Percentiles rank a stretch among this genome's conserved stretches.
These are phyloP conservation scores for Spizellomyces sp. DNA, from an alignment of 192 early-diverging fungal genomes.

Conservation along the genomic window DNA sequence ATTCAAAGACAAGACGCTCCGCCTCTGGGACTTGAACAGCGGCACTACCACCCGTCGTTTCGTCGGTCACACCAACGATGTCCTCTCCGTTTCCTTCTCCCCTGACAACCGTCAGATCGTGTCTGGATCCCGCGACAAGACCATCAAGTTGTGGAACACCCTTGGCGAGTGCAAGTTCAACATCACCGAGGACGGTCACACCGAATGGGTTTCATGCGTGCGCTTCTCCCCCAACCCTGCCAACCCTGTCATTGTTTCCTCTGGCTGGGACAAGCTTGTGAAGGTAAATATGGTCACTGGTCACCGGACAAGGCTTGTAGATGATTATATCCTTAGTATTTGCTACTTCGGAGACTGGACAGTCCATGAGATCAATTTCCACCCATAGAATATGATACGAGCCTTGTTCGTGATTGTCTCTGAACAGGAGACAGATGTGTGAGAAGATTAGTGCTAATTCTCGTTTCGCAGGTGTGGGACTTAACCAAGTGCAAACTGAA, in stretches of 20 bases:
- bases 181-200: slow-evolving; percentile 95
- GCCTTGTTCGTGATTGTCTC: neutral
- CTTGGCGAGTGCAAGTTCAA: slow-evolving; percentile 99
- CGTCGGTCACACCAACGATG: slow-evolving; percentile 96
- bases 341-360: slow-evolving; percentile 52
- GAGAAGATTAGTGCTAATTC: neutral
- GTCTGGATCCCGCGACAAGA: slow-evolving; percentile 97
- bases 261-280: slow-evolving; percentile 99
- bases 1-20: slow-evolving; percentile 91
- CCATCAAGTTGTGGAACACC: slow-evolving; percentile 99
- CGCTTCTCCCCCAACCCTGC: slow-evolving; percentile 99
- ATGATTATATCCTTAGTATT: slow-evolving; percentile 43
- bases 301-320: slow-evolving; percentile 10
- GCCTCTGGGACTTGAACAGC: slow-evolving; percentile 97
- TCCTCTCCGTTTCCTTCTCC: slow-evolving; percentile 99
- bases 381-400: slow-evolving; percentile 37
- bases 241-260: slow-evolving; percentile 97
- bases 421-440: neutral
- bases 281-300: slow-evolving; percentile 69
- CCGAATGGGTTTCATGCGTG: slow-evolving; percentile 99
- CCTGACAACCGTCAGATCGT: slow-evolving; percentile 99
- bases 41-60: slow-evolving; percentile 96
- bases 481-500: slow-evolving; percentile 97
- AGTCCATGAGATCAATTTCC: slow-evolving; percentile 47
- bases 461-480: slow-evolving; percentile 87